Evolutionary conservation across 306 rosid species (phyloP).

Genomic region (Sicyos edulis): DNA sequence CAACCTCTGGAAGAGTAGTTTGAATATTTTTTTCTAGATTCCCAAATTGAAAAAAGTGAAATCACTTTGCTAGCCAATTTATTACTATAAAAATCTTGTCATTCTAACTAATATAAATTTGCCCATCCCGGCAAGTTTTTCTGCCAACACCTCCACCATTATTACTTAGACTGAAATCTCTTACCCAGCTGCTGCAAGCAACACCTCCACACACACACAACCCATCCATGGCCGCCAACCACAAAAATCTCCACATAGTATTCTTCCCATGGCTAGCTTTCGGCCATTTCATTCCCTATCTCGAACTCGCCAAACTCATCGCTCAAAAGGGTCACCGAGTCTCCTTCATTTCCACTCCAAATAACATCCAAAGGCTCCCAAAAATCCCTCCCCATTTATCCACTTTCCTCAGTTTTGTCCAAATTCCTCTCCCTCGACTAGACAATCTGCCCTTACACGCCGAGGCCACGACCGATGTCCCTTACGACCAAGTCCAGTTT

Average conservation of each 20-base stretch:
- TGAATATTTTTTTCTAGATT: too few species aligned
- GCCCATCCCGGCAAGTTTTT: too few species aligned
- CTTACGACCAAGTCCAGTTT: conserved; percentile 3
- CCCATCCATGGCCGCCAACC: neutral
- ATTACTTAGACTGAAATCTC: too few species aligned
- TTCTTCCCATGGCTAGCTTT: conserved; percentile 70
- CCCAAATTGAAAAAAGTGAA: too few species aligned
- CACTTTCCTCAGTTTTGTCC: conserved; percentile 25
- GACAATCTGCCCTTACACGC: conserved; percentile 25
- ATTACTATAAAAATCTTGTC: too few species aligned
- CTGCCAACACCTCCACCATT: too few species aligned
- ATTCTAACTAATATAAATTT: too few species aligned
- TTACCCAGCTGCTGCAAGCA: too few species aligned
- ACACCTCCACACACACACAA: too few species aligned
- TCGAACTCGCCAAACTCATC: conserved; percentile 45
- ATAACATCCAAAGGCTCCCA: conserved; percentile 46
- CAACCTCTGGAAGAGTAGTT: too few species aligned
- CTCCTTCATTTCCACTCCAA: conserved; percentile 45
- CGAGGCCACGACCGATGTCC: conserved; percentile 23
- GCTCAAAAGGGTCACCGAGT: conserved; percentile 42
- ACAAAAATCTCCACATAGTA: conserved; percentile 40
- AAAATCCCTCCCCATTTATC: conserved; percentile 33
- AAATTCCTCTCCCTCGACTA: conserved; percentile 34
- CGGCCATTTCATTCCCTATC: too few species aligned
- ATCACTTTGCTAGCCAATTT: too few species aligned